Conservation (phyloP, 805 yeast genomes). For the Starmerella tilneyi region DNA sequence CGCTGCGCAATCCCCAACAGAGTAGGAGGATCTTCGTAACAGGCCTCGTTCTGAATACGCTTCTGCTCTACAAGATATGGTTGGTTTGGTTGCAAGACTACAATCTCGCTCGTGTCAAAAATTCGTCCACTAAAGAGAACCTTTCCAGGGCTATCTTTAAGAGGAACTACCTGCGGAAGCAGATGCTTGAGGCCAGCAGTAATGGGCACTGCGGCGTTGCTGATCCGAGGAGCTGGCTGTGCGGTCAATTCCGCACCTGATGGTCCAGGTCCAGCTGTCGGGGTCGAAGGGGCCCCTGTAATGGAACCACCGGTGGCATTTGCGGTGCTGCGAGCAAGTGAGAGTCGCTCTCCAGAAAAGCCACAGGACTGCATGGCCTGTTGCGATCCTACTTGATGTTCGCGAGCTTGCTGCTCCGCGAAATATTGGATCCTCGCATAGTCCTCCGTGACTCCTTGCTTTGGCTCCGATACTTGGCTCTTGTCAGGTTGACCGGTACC, state of each 20-base stretch:
- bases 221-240: too few relatives aligned
- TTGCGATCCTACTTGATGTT: background rate
- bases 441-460: slow-evolving; percentile 3
- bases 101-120: slow-evolving; percentile 6
- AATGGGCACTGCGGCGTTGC: background rate
- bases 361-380: background rate
- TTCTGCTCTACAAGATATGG: slow-evolving; percentile 3
- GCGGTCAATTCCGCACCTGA: too few relatives aligned
- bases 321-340: background rate
- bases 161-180: slow-evolving; percentile 4
- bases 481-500: background rate
- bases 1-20: background rate
- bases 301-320: background rate
- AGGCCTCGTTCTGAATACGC: slow-evolving; percentile 16
- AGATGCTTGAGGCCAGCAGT: slow-evolving; percentile 1
- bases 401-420: slow-evolving; percentile 7
- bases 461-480: background rate
- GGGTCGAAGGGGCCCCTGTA: background rate
- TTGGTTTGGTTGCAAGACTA: slow-evolving; percentile 2
- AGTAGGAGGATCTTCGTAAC: slow-evolving; percentile 15
- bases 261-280: background rate
- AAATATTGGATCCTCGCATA: background rate
- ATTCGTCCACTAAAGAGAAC: slow-evolving; percentile 3
- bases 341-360: background rate
- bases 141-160: slow-evolving; percentile 1